Percentiles rank a stretch among this genome's conserved stretches.
Conservation (phyloP, 2,329 filamentous ascomycete species). For the Pseudogymnoascus sp. region DNA sequence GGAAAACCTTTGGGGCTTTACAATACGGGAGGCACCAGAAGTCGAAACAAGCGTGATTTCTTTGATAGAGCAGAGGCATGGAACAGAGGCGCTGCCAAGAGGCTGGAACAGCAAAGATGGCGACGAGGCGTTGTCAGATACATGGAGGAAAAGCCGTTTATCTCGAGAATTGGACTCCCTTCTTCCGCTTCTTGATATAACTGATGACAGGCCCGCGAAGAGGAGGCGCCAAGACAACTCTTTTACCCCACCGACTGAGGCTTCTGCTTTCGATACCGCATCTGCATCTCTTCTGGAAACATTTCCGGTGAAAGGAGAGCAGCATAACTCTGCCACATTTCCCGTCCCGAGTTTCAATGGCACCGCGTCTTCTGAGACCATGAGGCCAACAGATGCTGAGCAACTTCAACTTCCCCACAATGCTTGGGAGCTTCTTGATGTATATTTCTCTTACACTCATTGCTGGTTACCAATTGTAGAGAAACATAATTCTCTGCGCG, state of each 20-base stretch:
- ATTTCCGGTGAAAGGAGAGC: not conserved
- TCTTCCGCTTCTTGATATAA: conserved; percentile 4
- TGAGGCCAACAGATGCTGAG: not conserved
- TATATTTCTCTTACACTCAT: conserved; percentile 65
- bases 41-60: conserved; percentile 10
- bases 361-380: not conserved
- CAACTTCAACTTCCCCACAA: conserved; percentile 38
- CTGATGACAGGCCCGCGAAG: conserved; percentile 6
- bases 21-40: conserved; percentile 8
- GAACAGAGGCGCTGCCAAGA: conserved; percentile 24
- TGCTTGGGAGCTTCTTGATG: conserved; percentile 54
- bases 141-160: conserved; percentile 13
- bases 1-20: conserved; percentile 34
- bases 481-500: conserved; percentile 47
- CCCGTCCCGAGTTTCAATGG: not conserved
- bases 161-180: conserved; percentile 10
- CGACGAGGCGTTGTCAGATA: conserved; percentile 36
- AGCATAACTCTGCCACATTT: not conserved
- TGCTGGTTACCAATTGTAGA: conserved; percentile 66
- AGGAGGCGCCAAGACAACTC: conserved; percentile 8
- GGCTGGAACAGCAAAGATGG: conserved; percentile 33
- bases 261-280: conserved; percentile 11
- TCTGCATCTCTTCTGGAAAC: not conserved
- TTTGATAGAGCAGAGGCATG: conserved; percentile 22
- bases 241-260: conserved; percentile 22